These are phyloP conservation scores for Hypoxylon rubiginosum DNA, from an alignment of 2,329 filamentous ascomycete species.

Conservation along the genomic window DNA sequence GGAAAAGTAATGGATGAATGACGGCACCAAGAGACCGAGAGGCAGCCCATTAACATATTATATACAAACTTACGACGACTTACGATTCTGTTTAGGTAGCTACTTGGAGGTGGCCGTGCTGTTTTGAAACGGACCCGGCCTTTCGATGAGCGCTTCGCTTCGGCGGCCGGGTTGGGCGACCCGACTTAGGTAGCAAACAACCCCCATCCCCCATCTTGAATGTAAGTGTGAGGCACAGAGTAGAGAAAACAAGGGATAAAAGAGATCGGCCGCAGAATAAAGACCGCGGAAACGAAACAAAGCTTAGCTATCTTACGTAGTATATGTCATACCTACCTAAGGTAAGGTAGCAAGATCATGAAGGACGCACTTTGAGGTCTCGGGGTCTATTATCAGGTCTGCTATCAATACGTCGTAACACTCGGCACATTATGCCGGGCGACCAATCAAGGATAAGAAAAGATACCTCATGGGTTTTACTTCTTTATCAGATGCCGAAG, in stretches of 20 bases:
- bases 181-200: background rate
- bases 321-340: constrained; percentile 13
- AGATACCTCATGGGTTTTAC: background rate
- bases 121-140: constrained; percentile 33
- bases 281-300: constrained; percentile 39
- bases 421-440: constrained; percentile 29
- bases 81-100: constrained; percentile 25
- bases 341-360: background rate
- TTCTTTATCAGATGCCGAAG: constrained; percentile 13
- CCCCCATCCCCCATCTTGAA: constrained; percentile 13
- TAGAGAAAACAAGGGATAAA: constrained; percentile 5
- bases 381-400: constrained; percentile 13
- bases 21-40: constrained; percentile 22
- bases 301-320: constrained; percentile 23
- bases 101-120: constrained; percentile 37
- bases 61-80: constrained; percentile 30
- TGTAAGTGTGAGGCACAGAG: constrained; percentile 13
- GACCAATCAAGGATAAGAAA: constrained; percentile 23
- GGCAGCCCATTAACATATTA: constrained; percentile 36
- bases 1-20: background rate
- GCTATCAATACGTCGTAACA: constrained; percentile 18
- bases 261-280: constrained; percentile 29
- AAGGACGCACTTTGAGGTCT: background rate
- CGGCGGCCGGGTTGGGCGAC: constrained; percentile 25
- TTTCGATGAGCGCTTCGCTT: constrained; percentile 33